Evolutionary conservation across 768 basidiomycete species (phyloP).

Genomic region (Leccinum fibrillosum): DNA sequence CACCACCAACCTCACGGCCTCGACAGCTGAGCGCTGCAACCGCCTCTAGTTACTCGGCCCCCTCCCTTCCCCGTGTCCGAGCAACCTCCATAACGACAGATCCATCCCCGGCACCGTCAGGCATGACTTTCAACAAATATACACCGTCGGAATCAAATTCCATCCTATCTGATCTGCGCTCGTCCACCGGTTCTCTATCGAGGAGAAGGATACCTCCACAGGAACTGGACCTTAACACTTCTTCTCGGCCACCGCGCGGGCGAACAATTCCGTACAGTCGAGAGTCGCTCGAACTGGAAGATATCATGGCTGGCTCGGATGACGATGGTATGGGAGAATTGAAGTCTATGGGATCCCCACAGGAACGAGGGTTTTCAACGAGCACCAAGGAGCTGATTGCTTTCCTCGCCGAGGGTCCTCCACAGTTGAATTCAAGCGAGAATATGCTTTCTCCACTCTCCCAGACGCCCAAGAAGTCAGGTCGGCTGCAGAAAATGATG

Average conservation of each 20-base stretch:
- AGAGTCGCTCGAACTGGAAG: slow-evolving; percentile 74
- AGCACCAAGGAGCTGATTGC: slow-evolving; percentile 50
- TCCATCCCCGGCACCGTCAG: slow-evolving; percentile 12
- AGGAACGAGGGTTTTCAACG: slow-evolving; percentile 38
- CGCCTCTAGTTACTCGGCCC: slow-evolving; percentile 31
- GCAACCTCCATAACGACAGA: slow-evolving; percentile 36
- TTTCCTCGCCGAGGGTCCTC: slow-evolving; percentile 57
- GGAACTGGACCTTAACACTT: slow-evolving; percentile 26
- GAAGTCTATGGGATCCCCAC: slow-evolving; percentile 39
- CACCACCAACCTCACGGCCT: slow-evolving; percentile 37
- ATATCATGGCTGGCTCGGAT: slow-evolving; percentile 68
- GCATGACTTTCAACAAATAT: slow-evolving; percentile 23
- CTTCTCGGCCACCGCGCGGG: slow-evolving; percentile 29
- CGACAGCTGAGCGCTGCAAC: slow-evolving; percentile 48
- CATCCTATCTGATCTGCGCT: slow-evolving; percentile 26
- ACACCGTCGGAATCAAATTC: slow-evolving; percentile 30
- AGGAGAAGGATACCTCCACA: slow-evolving; percentile 27
- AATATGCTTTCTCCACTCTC: slow-evolving; percentile 40
- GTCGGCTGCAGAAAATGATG: slow-evolving; percentile 78
- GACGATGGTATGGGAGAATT: slow-evolving; percentile 43
- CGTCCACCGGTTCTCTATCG: slow-evolving; percentile 19
- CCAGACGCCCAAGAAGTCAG: slow-evolving; percentile 41
- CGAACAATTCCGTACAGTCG: slow-evolving; percentile 52
- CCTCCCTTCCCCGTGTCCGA: slow-evolving; percentile 26
- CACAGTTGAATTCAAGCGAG: slow-evolving; percentile 39